Evolutionary conservation across 176 grass and related monocot genomes (phyloP), one percentile per base, ranked within the genome.

Genomic region (Ensete glaucum): DNA sequence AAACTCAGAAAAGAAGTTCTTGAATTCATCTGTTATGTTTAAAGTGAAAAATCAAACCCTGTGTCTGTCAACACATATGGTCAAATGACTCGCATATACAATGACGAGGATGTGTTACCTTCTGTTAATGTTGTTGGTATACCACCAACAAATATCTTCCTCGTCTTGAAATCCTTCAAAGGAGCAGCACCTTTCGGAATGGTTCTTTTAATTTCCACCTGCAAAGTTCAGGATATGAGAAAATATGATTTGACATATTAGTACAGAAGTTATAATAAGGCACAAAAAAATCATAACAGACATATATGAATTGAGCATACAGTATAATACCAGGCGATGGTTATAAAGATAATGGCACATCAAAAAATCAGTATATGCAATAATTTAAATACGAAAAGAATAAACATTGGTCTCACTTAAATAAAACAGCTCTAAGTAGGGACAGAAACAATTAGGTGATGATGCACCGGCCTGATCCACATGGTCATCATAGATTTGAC

Each of bases 151-250:
- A 96, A 96, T 56, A 96, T 86, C 75, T 96, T 96, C 76, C 86
- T 91, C n/a, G 92, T 96, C 81, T 91, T 96, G 55, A 96, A 96
- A 90, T 96, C 88, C 82, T 96, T 96, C 73, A 88, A 57, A 17
- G 85, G 88, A 43, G 92, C 88, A 86, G 88, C 92, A 52, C 92
- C 92, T 76, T 96, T 96, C 15, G 92, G 92, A 16, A 96, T 91
- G 20, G 92, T 96, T 82, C 92, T 84, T 80, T 96, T 96, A 68
- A 96, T 96, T 85, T 96, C 92, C 69, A 96, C 92, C 92, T 96
- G 80, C 26, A 77, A 5, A 11, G 9, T 57, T 56, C 27, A 70
- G 4, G 16, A n/a, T 56, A 55, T 16, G 25, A 48, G 55, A 19
- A 71, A 48, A 62, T 43, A 43, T 43, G 24, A 65, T 25, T 2